Base-by-base conservation (phyloP, 106 monocot genomes). In the Phalaenopsis aphrodite region DNA sequence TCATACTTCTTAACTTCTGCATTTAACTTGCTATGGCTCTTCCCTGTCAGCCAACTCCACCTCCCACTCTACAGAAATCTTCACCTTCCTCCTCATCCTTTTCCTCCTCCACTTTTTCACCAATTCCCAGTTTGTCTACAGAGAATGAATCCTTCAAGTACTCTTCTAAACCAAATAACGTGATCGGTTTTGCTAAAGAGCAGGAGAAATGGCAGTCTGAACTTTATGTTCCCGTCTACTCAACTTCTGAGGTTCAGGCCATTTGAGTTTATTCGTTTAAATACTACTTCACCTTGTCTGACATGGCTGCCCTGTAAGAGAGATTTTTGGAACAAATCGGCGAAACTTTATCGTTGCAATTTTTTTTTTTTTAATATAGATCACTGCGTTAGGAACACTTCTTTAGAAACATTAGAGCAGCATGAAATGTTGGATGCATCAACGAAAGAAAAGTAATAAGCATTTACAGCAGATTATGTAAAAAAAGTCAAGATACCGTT, bases 191-290 rank as follows among this genome's bases (percentile, higher is more conserved):
- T 15, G 39, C 38, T 39, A 14, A 2, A 37, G 38, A 38, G 11
- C 30, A 4, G 3, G 76, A 47, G 49, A 30, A 49, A 21, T 49
- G 48, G 21, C 76, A n/a, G 48, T 2, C 48, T 30, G 76, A 49
- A n/a, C 49, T 49, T n/a, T 30, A 30, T 19, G 24, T 76, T 76
- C 76, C 76, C 5, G 49, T 76, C 48, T 76, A 76, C 52, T 76
- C 76, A 21, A 52, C 76, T 76, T 76, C 46, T 76, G 48, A 76
- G 76, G 76, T 76, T 73, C 73, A 72, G 5, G 23, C 1, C 1
- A 12, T 15, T 48, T 49, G 11, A 8, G 49, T 3, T 76, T 23
- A 0, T 42, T 17, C 1, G 39, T 6, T 3, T 76, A 76, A 75
- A 75, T 24, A 11, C 42, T 42, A 5, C 42, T 42, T 0, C 30